Conservation (phyloP, 2,329 filamentous ascomycete genomes). For the Diaporthe sp. region DNA sequence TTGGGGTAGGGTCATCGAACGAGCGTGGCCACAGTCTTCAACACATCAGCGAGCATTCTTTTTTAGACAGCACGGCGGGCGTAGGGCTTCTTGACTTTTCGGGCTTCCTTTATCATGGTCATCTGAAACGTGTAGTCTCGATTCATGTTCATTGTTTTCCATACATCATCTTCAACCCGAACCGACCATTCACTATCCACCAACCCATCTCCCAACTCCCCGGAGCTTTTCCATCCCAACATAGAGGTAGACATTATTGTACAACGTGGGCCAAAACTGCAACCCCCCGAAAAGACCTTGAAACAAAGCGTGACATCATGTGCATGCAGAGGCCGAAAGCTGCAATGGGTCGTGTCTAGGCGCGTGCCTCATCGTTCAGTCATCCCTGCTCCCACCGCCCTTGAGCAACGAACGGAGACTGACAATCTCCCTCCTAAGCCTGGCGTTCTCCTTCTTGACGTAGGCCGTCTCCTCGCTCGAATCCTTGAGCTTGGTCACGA, state of each 20-base stretch:
- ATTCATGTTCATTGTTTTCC: slow-evolving; percentile 27
- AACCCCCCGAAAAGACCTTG: not conserved
- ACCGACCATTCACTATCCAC: not conserved
- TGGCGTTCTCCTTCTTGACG: slow-evolving; percentile 87
- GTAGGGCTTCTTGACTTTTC: not conserved
- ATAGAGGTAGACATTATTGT: slow-evolving; percentile 34
- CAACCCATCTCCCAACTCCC: too few species aligned
- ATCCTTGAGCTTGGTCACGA: slow-evolving; percentile 79
- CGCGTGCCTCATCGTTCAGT: slow-evolving; percentile 25
- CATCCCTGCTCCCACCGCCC: slow-evolving; percentile 50
- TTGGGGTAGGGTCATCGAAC: not conserved
- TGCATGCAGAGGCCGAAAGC: slow-evolving; percentile 1
- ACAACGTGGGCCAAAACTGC: slow-evolving; percentile 9
- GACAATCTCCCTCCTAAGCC: slow-evolving; percentile 85
- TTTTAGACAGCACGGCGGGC: not conserved
- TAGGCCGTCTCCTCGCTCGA: slow-evolving; percentile 82
- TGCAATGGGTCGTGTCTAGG: not conserved
- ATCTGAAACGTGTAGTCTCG: slow-evolving; percentile 25
- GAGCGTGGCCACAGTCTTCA: not conserved
- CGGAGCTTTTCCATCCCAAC: not conserved
- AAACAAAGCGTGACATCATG: slow-evolving; percentile 17
- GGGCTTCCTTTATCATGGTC: not conserved
- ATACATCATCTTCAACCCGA: slow-evolving; percentile 21
- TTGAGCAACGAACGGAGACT: slow-evolving; percentile 73
- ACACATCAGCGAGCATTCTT: slow-evolving; percentile 12